A percentile compares a stretch with the other conserved stretches of the same genome.
These are phyloP conservation scores for Trichoderma afroharzianum DNA, from an alignment of 2,329 filamentous ascomycete genomes.

Conservation along the genomic window DNA sequence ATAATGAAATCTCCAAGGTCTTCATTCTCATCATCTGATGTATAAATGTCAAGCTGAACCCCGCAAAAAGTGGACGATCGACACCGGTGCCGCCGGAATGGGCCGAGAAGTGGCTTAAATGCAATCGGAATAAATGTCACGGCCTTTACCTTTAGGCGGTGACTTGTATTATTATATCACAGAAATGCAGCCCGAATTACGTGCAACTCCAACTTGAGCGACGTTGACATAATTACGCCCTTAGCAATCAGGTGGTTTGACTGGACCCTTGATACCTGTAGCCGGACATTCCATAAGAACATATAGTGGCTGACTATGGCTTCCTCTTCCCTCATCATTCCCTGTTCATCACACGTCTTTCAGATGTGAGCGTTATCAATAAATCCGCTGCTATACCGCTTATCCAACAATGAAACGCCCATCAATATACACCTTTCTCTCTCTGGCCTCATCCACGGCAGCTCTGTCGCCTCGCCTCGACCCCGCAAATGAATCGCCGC, in stretches of 20 bases:
- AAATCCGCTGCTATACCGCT: background rate
- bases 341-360: background rate
- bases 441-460: background rate
- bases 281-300: background rate
- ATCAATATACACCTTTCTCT: background rate
- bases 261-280: background rate
- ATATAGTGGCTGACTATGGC: background rate
- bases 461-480: background rate
- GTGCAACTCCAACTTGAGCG: background rate
- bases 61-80: conserved; percentile 18
- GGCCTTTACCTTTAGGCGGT: background rate
- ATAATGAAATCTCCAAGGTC: background rate
- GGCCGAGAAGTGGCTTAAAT: background rate
- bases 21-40: background rate
- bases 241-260: background rate
- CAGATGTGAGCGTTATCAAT: background rate
- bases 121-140: background rate
- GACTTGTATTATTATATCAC: background rate
- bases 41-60: background rate
- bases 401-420: background rate
- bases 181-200: background rate
- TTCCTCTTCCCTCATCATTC: background rate
- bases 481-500: background rate
- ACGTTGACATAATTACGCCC: background rate
- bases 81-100: conserved; percentile 8